Conservation (phyloP, 129 eudicot species). For the Flaveria robusta region DNA sequence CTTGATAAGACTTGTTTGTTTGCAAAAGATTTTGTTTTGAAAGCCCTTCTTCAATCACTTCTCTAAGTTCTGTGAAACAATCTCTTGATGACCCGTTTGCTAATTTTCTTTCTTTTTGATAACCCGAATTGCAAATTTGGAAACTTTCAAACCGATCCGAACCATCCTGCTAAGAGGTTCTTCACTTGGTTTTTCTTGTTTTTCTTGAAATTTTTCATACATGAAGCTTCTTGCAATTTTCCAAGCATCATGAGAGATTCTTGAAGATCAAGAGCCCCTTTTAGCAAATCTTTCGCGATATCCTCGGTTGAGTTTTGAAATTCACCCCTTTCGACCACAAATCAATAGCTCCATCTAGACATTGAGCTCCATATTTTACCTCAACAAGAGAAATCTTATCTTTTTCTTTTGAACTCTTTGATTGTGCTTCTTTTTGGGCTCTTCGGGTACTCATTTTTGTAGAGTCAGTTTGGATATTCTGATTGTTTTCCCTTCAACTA, state of each 20-base stretch:
- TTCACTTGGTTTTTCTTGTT: conserved; percentile 45
- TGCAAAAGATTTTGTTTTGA: conserved; percentile 62
- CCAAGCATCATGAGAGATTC: conserved; percentile 73
- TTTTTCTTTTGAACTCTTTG: conserved; percentile 39
- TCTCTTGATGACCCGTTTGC: conserved; percentile 61
- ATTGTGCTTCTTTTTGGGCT: conserved; percentile 30
- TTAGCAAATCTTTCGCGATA: conserved; percentile 66
- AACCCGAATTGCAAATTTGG: conserved; percentile 34
- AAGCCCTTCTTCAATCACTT: conserved; percentile 67
- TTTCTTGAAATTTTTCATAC: conserved; percentile 45
- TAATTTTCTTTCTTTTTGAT: conserved; percentile 44
- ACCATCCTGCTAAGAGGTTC: conserved; percentile 29
- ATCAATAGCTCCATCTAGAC: conserved; percentile 55
- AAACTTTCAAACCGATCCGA: conserved; percentile 43
- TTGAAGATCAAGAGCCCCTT: conserved; percentile 81
- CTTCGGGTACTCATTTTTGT: conserved; percentile 37
- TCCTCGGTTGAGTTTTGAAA: conserved; percentile 46
- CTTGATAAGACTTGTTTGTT: conserved; percentile 41
- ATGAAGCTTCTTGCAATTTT: conserved; percentile 62
- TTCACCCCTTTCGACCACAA: conserved; percentile 55
- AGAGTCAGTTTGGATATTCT: conserved; percentile 51
- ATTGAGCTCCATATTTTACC: conserved; percentile 62
- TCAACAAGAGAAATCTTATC: conserved; percentile 46
- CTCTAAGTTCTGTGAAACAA: conserved; percentile 68
- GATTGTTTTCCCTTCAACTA: conserved; percentile 60